Base-by-base conservation (phyloP, 495 filamentous ascomycete species). In the Aspergillus affinis region DNA sequence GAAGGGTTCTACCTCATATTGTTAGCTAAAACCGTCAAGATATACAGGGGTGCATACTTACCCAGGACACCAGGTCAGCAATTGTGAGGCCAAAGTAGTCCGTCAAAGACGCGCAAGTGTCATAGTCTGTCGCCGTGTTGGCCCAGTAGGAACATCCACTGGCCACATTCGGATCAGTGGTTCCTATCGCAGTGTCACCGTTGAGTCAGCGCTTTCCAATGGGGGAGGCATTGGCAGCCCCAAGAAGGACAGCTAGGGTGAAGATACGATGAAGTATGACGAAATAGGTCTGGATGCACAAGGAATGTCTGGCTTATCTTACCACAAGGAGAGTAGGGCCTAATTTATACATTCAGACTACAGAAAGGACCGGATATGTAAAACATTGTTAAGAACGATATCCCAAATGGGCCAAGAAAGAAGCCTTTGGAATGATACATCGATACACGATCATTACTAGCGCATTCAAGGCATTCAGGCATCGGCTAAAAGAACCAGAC, bases 61-160 rank as follows among this genome's bases (percentile, higher is more conserved):
- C 64, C 64, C 64, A 66, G 36, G 54, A 36, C 2, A 46, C 41
- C 1, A 66, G 36, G 54, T 66, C 27, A 23, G 52, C 32, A 9
- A 58, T n/a, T 3, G 53, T 59, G n/a, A 57, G 26, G 13, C 44
- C 59, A 41, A 53, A 66, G 26, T 56, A 59, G 2, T 6, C 19
- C 23, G 48, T 57, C 1, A 66, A 32, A 7, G 10, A 32, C 48
- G 45, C 54, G 54, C 64, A 66, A 10, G 64, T 63, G 59, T 66
- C 64, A 7, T 17, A 21, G 1, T 57, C 44, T 7, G 48, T 3
- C 36, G 61, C 59, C 10, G 27, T 9, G 45, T 66, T 66, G 2
- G 55, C 64, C 60, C 60, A 66, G 20, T 58, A 60, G 1, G 17
- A 29, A 44, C 64, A 66, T 48, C 20, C 53, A 7, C 26, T 47